Conservation (phyloP, 2,329 filamentous ascomycete genomes). For the Fusarium sulawesiense region DNA sequence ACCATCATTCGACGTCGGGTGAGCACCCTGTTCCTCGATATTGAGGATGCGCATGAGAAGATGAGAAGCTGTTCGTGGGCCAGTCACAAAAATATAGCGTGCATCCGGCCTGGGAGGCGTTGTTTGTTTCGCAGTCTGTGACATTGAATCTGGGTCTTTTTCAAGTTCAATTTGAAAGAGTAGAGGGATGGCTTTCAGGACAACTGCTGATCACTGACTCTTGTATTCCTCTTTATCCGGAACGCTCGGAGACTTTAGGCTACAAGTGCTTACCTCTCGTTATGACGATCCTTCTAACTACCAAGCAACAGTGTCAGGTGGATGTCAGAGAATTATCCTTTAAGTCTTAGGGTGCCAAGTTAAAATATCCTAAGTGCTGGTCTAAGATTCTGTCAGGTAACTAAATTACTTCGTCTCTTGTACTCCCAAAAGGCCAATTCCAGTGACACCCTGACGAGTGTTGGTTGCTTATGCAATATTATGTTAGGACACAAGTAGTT, state of each 20-base stretch:
- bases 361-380: not conserved
- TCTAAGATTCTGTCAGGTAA: not conserved
- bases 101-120: not conserved
- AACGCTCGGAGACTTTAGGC: not conserved
- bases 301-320: not conserved
- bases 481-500: not conserved
- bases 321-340: not conserved
- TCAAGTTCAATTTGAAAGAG: not conserved
- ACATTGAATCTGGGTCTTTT: not conserved
- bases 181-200: rapidly evolving
- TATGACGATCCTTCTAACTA: not conserved
- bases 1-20: not conserved
- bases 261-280: not conserved
- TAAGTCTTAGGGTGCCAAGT: not conserved
- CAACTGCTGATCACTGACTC: not conserved
- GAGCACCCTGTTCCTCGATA: not conserved
- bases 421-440: not conserved
- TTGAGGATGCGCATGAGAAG: not conserved
- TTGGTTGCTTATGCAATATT: not conserved
- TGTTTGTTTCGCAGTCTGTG: not conserved
- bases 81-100: not conserved
- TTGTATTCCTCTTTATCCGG: not conserved
- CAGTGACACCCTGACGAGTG: not conserved
- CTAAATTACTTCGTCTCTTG: not conserved
- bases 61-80: not conserved